A percentile compares a stretch with the other conserved stretches of the same genome.
Conservation (phyloP, 176 grass and related monocot genomes). For the bread wheat (Triticum aestivum) region DNA sequence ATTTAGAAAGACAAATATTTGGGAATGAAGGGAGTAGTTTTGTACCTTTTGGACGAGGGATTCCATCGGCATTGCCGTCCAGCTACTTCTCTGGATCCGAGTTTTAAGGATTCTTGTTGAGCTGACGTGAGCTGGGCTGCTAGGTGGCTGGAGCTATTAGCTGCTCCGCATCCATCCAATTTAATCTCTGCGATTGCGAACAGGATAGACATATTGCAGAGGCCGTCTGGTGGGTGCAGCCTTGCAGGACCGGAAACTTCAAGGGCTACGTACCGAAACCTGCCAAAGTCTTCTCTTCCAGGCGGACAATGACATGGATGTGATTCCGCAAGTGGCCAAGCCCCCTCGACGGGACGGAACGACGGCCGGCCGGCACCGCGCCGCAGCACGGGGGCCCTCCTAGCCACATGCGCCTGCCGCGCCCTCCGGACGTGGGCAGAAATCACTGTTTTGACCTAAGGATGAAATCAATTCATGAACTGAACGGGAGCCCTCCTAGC, state of each 20-base stretch:
- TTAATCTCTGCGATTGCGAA: background rate
- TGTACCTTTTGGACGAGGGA: background rate
- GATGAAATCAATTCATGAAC: too few relatives aligned
- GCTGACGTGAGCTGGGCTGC: background rate
- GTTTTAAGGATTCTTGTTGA: background rate
- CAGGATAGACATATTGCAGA: background rate
- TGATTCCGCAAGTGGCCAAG: background rate
- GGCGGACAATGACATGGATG: background rate
- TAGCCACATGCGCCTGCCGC: constrained; percentile 22
- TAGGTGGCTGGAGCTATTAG: background rate
- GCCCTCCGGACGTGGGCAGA: background rate
- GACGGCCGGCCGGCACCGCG: constrained; percentile 2
- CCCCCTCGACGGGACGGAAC: constrained; percentile 3
- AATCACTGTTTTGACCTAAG: too few relatives aligned
- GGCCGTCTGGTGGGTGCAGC: background rate
- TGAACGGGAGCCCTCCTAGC: too few relatives aligned
- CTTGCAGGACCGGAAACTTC: background rate
- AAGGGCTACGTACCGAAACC: background rate
- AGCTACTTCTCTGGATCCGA: background rate
- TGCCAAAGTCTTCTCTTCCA: background rate
- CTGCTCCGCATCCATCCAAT: background rate
- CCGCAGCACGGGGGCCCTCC: background rate
- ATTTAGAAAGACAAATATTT: too few relatives aligned
- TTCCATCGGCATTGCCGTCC: background rate
- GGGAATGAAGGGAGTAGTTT: too few relatives aligned